Conservation (phyloP, 345 rosid genomes). For the Carallia brachiata region DNA sequence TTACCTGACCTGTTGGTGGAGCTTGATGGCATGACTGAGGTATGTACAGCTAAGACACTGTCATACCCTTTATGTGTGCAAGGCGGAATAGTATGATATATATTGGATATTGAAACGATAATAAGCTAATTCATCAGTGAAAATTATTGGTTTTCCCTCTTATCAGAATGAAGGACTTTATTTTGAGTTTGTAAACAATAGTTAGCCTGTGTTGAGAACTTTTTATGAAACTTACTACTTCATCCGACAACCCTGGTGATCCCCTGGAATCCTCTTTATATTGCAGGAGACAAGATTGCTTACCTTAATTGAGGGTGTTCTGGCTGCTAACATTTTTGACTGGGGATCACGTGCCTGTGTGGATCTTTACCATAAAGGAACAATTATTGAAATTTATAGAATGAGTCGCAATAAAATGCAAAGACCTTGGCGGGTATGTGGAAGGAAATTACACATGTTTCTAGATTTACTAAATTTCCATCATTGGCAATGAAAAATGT, state of each 20-base stretch:
- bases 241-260: no score
- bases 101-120: no score
- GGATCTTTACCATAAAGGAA: constrained; percentile 96
- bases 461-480: neutral
- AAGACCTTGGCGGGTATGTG: constrained; percentile 88
- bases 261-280: neutral
- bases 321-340: constrained; percentile 97
- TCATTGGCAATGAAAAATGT: no score
- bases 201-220: no score
- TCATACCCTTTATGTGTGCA: constrained; percentile 5
- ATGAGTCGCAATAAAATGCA: constrained; percentile 99
- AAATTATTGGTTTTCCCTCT: no score
- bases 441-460: constrained; percentile 3
- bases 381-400: constrained; percentile 94
- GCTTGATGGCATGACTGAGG: constrained; percentile 89
- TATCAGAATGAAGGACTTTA: no score
- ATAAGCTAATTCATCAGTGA: no score
- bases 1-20: constrained; percentile 82
- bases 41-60: constrained; percentile 17
- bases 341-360: constrained; percentile 99
- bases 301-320: constrained; percentile 87
- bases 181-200: no score
- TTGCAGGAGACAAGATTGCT: constrained; percentile 88
- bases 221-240: no score
- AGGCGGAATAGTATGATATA: neutral